These are phyloP conservation scores for Trypanosoma platydactyli DNA, from an alignment of 208 protist genomes.

Conservation along the genomic window DNA sequence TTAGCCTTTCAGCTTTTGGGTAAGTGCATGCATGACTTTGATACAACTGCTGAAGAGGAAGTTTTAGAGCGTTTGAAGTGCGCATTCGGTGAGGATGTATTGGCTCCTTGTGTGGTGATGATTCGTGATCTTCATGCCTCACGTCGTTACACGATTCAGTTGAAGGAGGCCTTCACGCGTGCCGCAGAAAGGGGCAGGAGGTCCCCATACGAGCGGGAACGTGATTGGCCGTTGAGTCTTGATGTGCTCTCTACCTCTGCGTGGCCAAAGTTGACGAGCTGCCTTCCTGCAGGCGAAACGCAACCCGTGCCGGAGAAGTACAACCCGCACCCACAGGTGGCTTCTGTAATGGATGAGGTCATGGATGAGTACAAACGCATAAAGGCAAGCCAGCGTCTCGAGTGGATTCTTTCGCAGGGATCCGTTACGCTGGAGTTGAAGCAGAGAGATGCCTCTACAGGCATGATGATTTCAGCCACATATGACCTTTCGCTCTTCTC, in stretches of 20 bases:
- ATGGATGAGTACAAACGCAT: constrained; percentile 58
- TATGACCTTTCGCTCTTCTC: constrained; percentile 67
- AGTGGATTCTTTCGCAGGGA: constrained; percentile 65
- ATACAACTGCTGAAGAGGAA: constrained; percentile 81
- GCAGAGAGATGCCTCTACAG: constrained; percentile 45
- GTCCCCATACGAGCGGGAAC: neutral
- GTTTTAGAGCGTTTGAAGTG: constrained; percentile 87
- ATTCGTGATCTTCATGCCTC: constrained; percentile 82
- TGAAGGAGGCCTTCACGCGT: constrained; percentile 35
- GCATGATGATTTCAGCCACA: constrained; percentile 32
- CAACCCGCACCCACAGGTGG: constrained; percentile 58
- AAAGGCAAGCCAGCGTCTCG: constrained; percentile 66
- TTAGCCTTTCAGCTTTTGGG: constrained; percentile 67
- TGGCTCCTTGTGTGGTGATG: constrained; percentile 81
- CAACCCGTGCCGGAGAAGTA: constrained; percentile 43
- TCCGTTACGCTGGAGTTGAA: constrained; percentile 58
- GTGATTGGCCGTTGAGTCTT: constrained; percentile 41
- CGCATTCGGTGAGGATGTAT: constrained; percentile 72
- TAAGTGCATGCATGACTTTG: constrained; percentile 78
- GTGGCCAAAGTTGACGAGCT: constrained; percentile 59
- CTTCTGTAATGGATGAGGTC: constrained; percentile 50
- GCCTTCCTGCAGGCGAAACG: constrained; percentile 24
- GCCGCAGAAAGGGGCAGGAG: neutral
- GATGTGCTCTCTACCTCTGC: constrained; percentile 72
- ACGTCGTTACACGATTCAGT: constrained; percentile 61